Percentiles rank a stretch among this genome's conserved stretches.
phyloP scores from a whole-genome alignment of 257 asterid species.

The Nicotiana otophora region DNA sequence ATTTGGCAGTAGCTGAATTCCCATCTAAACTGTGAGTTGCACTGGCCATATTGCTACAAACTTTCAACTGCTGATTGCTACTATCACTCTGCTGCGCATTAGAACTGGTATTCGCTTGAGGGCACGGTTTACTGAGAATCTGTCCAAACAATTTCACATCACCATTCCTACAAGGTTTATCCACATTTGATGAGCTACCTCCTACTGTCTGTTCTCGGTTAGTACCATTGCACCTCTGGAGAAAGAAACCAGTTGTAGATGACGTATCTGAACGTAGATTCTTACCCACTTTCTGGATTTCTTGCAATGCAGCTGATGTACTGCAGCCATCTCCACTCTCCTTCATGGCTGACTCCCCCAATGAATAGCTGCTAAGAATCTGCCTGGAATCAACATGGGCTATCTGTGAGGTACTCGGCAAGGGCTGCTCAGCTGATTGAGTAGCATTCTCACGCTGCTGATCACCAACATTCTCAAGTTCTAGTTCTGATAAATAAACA shows the following conservation, averaged over 20 bases:
- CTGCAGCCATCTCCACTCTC: constrained; percentile 35
- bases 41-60: constrained; percentile 32
- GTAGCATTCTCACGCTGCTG: constrained; percentile 26
- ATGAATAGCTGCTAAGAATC: constrained; percentile 46
- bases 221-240: constrained; percentile 45
- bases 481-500: constrained; percentile 24
- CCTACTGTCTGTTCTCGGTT: constrained; percentile 27
- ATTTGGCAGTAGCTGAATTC: constrained; percentile 37
- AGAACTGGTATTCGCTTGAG: constrained; percentile 44
- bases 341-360: constrained; percentile 42
- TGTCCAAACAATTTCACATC: constrained; percentile 92
- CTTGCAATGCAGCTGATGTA: constrained; percentile 29
- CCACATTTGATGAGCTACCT: constrained; percentile 44
- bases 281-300: constrained; percentile 27
- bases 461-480: constrained; percentile 20
- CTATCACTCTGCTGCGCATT: constrained; percentile 21
- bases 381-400: constrained; percentile 39
- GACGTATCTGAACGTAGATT: constrained; percentile 24
- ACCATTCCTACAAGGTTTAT: constrained; percentile 58
- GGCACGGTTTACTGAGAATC: constrained; percentile 49
- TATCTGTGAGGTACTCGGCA: constrained; percentile 25
- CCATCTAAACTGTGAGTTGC: constrained; percentile 34
- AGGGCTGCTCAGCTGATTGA: constrained; percentile 32
- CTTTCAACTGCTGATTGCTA: constrained; percentile 26
- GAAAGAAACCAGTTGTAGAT: constrained; percentile 28